These are phyloP conservation scores for Ambrosia artemisiifolia DNA, from an alignment of 129 eudicot species.

Conservation along the genomic window DNA sequence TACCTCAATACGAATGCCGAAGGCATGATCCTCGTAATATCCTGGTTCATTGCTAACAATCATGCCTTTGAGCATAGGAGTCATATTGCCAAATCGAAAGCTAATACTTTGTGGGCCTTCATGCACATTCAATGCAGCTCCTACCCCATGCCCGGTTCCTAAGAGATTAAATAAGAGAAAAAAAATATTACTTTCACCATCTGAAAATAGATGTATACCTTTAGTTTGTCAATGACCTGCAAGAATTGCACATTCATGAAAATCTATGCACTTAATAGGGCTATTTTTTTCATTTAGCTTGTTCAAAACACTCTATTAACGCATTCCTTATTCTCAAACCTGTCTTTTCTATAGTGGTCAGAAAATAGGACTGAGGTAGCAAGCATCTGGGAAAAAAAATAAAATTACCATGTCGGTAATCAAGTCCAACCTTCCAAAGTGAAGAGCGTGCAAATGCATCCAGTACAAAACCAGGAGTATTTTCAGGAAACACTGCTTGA, in stretches of 20 bases:
- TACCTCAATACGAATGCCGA: constrained; percentile 97
- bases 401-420: constrained; percentile 86
- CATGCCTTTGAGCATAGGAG: constrained; percentile 91
- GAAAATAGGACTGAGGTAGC: not conserved
- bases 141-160: constrained; percentile 99
- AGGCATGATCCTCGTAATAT: constrained; percentile 88
- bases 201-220: not conserved
- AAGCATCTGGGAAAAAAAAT: constrained; percentile 1
- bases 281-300: not conserved
- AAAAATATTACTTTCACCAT: not conserved
- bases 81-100: constrained; percentile 80
- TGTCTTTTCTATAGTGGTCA: not conserved
- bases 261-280: not conserved
- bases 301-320: not conserved
- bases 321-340: not conserved
- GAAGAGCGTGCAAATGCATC: constrained; percentile 98
- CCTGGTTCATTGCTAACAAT: constrained; percentile 98
- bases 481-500: constrained; percentile 90
- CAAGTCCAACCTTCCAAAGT: constrained; percentile 97
- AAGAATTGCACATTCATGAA: not conserved
- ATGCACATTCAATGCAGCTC: constrained; percentile 97
- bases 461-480: constrained; percentile 91
- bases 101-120: constrained; percentile 99
- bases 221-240: not conserved
- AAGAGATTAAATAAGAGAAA: not conserved